Conservation (phyloP, 192 early-diverging fungal genomes). For the Gonapodya sp. region DNA sequence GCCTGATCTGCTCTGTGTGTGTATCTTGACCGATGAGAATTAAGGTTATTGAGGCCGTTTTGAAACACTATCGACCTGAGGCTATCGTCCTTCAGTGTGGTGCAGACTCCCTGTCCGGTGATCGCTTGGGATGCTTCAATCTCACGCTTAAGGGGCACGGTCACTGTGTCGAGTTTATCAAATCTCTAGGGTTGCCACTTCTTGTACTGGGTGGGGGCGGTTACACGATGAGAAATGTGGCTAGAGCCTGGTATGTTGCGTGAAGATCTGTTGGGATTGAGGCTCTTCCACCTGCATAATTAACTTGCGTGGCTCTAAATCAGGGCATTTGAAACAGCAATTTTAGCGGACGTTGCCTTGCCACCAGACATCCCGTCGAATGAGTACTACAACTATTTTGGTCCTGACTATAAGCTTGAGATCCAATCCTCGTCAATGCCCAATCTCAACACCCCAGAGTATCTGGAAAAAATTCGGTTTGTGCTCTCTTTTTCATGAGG, state of each 20-base stretch:
- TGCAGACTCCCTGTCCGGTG: constrained; percentile 89
- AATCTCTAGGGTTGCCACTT: constrained; percentile 82
- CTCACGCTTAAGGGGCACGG: constrained; percentile 90
- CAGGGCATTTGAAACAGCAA: constrained; percentile 73
- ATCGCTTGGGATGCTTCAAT: constrained; percentile 92
- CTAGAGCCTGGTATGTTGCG: constrained; percentile 67
- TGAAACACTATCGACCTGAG: constrained; percentile 84
- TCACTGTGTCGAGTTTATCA: constrained; percentile 83
- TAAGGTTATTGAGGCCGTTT: constrained; percentile 82
- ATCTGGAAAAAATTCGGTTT: constrained; percentile 57
- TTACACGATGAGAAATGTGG: constrained; percentile 83
- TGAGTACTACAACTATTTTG: constrained; percentile 42
- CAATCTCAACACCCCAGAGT: constrained; percentile 80
- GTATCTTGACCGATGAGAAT: not conserved
- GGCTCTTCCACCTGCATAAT: too few species aligned
- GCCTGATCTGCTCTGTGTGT: too few species aligned
- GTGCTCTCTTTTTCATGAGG: not conserved
- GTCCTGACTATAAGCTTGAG: constrained; percentile 6
- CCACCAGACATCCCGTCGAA: constrained; percentile 52
- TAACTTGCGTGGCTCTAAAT: too few species aligned
- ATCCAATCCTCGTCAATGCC: constrained; percentile 70
- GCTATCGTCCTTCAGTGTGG: constrained; percentile 95
- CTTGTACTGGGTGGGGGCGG: constrained; percentile 93
- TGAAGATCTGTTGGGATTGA: too few species aligned
- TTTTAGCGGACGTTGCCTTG: constrained; percentile 47